Base-by-base conservation (phyloP, 306 rosid species). In the Neltuma alba region DNA sequence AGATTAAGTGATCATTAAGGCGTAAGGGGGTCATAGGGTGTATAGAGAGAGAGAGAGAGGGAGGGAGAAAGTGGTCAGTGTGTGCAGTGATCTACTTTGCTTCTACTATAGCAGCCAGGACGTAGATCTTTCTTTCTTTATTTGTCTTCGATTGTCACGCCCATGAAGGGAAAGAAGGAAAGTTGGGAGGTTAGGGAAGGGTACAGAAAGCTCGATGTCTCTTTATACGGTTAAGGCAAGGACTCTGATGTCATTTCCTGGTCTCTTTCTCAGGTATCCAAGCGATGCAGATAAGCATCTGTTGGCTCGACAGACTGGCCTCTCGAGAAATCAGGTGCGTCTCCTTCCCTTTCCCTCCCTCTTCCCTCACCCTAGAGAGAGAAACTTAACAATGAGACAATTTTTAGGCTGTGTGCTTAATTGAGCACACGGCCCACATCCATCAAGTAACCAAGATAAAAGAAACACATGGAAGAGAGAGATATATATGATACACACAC, bases 201-300 rank as follows among this genome's bases (percentile, higher is more conserved):
- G 79, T 84, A 77, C 84, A 82, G 85, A 91, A 85, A 85, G 88
- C 80, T 80, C 71, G 30, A 62, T 81, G 81, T 83, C 40, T 88
- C 86, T 89, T 83, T 87, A 82, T 83, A 83, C 88, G 13, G 83
- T 70, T 75, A 65, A 69, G 78, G 86, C 31, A 70, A 85, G 72
- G 79, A 80, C 71, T 72, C 81, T 92, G 81, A 89, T 86, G 93
- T 89, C 94, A 87, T 89, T 92, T 90, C 86, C 88, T 90, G 93
- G 91, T 90, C 91, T 86, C 88, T 89, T 87, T 92, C 93, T 87
- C 97, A 92, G 97, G 97, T 92, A 92, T 71, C 97, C 97, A 67
- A 92, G 97, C 83, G 97, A 92, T 79, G 97, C 97, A 47, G 97
- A 92, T 92, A 92, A 92, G 88, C 97, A 92, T 75, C 95, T 92